These are phyloP conservation scores for Psilocybe cyanescens DNA, from an alignment of 768 basidiomycete species.

Conservation along the genomic window DNA sequence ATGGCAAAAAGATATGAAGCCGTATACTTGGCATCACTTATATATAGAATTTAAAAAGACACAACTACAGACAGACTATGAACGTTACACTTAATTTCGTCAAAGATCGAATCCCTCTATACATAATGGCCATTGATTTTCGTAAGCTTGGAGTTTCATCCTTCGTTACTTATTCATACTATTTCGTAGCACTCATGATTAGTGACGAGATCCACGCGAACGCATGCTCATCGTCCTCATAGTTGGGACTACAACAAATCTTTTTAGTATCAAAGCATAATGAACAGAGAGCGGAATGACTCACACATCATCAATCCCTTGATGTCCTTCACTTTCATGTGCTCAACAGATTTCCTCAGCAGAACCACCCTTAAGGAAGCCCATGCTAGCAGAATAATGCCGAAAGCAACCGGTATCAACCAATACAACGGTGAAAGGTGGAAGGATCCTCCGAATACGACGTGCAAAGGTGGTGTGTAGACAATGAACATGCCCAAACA, in stretches of 20 bases:
- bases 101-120: neutral
- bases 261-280: constrained; percentile 14
- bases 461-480: constrained; percentile 70
- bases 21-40: constrained; percentile 46
- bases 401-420: constrained; percentile 68
- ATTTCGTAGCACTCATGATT: neutral
- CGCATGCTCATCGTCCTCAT: constrained; percentile 69
- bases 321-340: constrained; percentile 63
- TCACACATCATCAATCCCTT: constrained; percentile 74
- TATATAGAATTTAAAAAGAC: constrained; percentile 43
- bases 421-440: constrained; percentile 67
- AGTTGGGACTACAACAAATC: constrained; percentile 51
- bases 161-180: neutral
- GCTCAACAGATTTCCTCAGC: constrained; percentile 57
- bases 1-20: constrained; percentile 54
- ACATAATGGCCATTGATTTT: neutral
- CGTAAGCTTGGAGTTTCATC: neutral
- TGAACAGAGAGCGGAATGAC: constrained; percentile 26
- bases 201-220: constrained; percentile 35
- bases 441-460: constrained; percentile 67
- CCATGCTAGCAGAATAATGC: constrained; percentile 58
- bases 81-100: neutral
- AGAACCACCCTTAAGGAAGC: constrained; percentile 61
- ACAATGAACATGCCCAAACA: constrained; percentile 69
- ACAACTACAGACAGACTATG: neutral